These are phyloP conservation scores for Poronia punctata DNA, from an alignment of 495 filamentous ascomycete species.

Conservation along the genomic window DNA sequence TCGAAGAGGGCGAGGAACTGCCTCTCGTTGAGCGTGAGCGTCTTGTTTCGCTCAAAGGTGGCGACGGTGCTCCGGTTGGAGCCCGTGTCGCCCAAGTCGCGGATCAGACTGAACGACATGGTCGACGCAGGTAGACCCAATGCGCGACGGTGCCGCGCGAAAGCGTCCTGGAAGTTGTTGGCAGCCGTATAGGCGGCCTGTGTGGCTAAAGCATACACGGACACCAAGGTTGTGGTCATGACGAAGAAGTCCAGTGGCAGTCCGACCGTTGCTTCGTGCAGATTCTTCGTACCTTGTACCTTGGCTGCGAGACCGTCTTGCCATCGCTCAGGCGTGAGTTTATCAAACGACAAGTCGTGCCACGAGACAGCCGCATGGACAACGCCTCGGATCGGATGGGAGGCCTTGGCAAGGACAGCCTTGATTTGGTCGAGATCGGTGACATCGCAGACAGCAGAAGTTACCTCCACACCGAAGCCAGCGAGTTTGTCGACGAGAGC, in stretches of 20 bases:
- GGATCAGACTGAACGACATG: slow-evolving; percentile 2
- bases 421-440: not conserved
- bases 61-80: slow-evolving; percentile 8
- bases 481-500: slow-evolving; percentile 1
- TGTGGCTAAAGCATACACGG: slow-evolving; percentile 36
- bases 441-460: slow-evolving; percentile 3
- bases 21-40: slow-evolving; percentile 6
- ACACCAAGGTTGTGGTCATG: slow-evolving; percentile 42
- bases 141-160: slow-evolving; percentile 25
- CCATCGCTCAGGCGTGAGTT: slow-evolving; percentile 30
- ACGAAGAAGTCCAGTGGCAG: slow-evolving; percentile 49
- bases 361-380: slow-evolving; percentile 32
- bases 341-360: slow-evolving; percentile 34
- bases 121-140: slow-evolving; percentile 20
- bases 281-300: slow-evolving; percentile 32
- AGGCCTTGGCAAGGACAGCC: not conserved
- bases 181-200: slow-evolving; percentile 49
- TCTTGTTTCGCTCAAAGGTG: slow-evolving; percentile 4
- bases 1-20: slow-evolving; percentile 11
- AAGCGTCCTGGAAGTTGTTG: slow-evolving; percentile 44
- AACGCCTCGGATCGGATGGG: slow-evolving; percentile 39
- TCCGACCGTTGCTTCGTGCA: slow-evolving; percentile 33
- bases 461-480: not conserved
- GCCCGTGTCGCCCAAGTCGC: slow-evolving; percentile 1
- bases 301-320: slow-evolving; percentile 30